These are phyloP conservation scores for Dacryopinax primogenitus DNA, from an alignment of 768 basidiomycete species.

Conservation along the genomic window DNA sequence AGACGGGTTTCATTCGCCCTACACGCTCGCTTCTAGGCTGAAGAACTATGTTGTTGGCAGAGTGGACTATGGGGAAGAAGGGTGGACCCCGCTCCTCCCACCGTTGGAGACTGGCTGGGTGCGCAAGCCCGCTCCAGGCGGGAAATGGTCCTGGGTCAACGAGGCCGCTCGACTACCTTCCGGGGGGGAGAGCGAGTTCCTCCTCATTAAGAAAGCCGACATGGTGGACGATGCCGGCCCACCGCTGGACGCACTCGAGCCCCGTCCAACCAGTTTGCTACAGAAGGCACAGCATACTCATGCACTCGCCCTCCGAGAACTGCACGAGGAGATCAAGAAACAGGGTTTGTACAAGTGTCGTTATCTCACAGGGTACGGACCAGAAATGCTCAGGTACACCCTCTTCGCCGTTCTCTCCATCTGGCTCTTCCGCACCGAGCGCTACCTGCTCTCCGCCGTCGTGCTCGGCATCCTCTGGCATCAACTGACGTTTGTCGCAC, in stretches of 20 bases:
- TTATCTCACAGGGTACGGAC: slow-evolving; percentile 78
- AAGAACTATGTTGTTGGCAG: slow-evolving; percentile 54
- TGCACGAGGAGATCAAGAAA: slow-evolving; percentile 58
- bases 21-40: slow-evolving; percentile 42
- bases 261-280: slow-evolving; percentile 43
- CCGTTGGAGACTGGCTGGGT: slow-evolving; percentile 81
- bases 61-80: slow-evolving; percentile 40
- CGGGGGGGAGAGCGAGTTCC: slow-evolving; percentile 37
- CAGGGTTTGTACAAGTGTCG: slow-evolving; percentile 79
- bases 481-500: slow-evolving; percentile 80
- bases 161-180: slow-evolving; percentile 41
- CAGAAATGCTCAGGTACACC: slow-evolving; percentile 68
- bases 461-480: slow-evolving; percentile 88
- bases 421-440: slow-evolving; percentile 46
- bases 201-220: slow-evolving; percentile 43
- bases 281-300: slow-evolving; percentile 48
- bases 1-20: slow-evolving; percentile 69
- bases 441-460: slow-evolving; percentile 62
- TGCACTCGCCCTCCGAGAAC: slow-evolving; percentile 62
- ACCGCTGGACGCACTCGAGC: slow-evolving; percentile 36
- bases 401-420: slow-evolving; percentile 48
- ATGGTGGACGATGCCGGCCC: slow-evolving; percentile 22
- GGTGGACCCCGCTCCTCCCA: slow-evolving; percentile 69
- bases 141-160: slow-evolving; percentile 43
- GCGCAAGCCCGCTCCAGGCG: slow-evolving; percentile 37